These are phyloP conservation scores for Mucor circinelloides DNA, from an alignment of 371 early-diverging fungal genomes.

Conservation along the genomic window DNA sequence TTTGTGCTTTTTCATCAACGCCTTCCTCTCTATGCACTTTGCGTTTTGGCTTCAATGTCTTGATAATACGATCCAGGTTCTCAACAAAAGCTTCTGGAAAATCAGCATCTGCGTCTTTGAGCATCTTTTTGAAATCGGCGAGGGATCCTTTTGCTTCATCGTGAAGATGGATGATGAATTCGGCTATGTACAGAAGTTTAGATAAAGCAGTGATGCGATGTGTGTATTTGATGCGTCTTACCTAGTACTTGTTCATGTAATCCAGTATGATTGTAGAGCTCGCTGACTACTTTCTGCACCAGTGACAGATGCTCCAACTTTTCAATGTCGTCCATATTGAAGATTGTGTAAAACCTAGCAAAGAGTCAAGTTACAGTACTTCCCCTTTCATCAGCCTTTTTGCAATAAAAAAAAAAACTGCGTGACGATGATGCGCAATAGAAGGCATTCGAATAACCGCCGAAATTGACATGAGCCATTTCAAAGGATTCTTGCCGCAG, in stretches of 20 bases:
- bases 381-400: not conserved
- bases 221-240: slow-evolving; percentile 17
- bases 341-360: not conserved
- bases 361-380: not conserved
- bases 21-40: slow-evolving; percentile 15
- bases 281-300: slow-evolving; percentile 89
- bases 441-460: not conserved
- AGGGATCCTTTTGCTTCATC: slow-evolving; percentile 62
- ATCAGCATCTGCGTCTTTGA: slow-evolving; percentile 77
- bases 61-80: slow-evolving; percentile 88
- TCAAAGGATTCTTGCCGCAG: not conserved
- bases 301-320: slow-evolving; percentile 89
- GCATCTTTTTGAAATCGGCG: slow-evolving; percentile 68
- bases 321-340: slow-evolving; percentile 66
- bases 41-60: slow-evolving; percentile 76
- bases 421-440: not conserved
- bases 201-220: not conserved
- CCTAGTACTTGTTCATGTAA: slow-evolving; percentile 83
- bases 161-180: slow-evolving; percentile 80
- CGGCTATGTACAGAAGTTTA: slow-evolving; percentile 51
- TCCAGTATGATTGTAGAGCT: slow-evolving; percentile 92
- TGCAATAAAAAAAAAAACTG: not conserved
- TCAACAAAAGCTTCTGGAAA: slow-evolving; percentile 85
- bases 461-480: not conserved
- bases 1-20: slow-evolving; percentile 51